These are phyloP conservation scores for Tylopilus sp. DNA, from an alignment of 768 basidiomycete genomes.

Conservation along the genomic window DNA sequence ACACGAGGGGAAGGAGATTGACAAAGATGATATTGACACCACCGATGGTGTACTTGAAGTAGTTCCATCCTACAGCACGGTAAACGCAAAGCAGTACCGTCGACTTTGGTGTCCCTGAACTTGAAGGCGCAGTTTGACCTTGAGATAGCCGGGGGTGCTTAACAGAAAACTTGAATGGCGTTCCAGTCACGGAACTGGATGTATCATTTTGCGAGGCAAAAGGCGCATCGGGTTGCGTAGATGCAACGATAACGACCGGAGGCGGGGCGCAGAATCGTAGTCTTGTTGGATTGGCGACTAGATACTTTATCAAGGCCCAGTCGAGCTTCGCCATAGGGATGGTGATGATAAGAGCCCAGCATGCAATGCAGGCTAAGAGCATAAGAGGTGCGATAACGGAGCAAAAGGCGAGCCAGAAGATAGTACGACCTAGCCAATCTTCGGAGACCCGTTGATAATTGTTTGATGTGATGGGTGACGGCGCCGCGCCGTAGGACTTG, in stretches of 20 bases:
- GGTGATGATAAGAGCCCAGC: slow-evolving; percentile 94
- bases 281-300: slow-evolving; percentile 72
- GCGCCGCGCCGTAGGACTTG: slow-evolving; percentile 70
- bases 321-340: slow-evolving; percentile 98
- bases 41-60: slow-evolving; percentile 98
- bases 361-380: slow-evolving; percentile 81
- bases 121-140: slow-evolving; percentile 82
- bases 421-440: slow-evolving; percentile 64
- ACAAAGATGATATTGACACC: slow-evolving; percentile 98
- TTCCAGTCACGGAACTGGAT: slow-evolving; percentile 11
- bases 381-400: slow-evolving; percentile 85
- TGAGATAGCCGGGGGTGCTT: slow-evolving; percentile 74
- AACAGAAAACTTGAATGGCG: slow-evolving; percentile 52
- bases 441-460: slow-evolving; percentile 25
- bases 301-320: slow-evolving; percentile 88
- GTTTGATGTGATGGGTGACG: slow-evolving; percentile 27
- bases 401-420: slow-evolving; percentile 79
- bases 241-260: slow-evolving; percentile 51
- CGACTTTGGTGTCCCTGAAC: slow-evolving; percentile 67
- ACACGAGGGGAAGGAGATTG: slow-evolving; percentile 89
- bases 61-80: slow-evolving; percentile 82
- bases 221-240: slow-evolving; percentile 25
- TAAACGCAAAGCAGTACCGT: slow-evolving; percentile 95
- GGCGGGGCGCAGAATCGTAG: slow-evolving; percentile 95
- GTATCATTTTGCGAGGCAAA: slow-evolving; percentile 5